Base-by-base conservation (phyloP, 2,329 filamentous ascomycete genomes). In the Pezicula neosporulosa region DNA sequence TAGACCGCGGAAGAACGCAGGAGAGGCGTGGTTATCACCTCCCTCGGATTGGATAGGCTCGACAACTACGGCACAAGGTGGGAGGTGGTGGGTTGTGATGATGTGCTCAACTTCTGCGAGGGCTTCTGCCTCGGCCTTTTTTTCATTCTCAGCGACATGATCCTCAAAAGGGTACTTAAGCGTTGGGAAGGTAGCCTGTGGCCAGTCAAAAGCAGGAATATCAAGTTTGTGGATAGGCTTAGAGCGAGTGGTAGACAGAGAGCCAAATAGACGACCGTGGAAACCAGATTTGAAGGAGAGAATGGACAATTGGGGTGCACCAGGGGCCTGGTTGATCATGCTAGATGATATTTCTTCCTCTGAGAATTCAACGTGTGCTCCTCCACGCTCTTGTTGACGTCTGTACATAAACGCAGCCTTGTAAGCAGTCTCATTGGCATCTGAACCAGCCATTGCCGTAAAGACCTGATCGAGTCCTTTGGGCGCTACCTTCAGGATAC, bases 131-230 rank as follows among this genome's bases (percentile, higher is more conserved):
- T 92, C 89, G 66, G 89, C 87, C 15, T 76, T 76, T 6, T 76
- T 76, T 6, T 77, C 77, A 67, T 93, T 93, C 70, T 89, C 87
- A 53, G 81, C 76, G 5, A 72, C 78, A 66, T 88, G 77, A 56
- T 88, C 75, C 60, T 88, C 82, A 16, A 92, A 80, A 2, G 89
- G 89, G 70, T 92, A 92, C 70, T 88, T 88, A 58, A 90, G 77
- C 28, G 71, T 62, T n/a, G 89, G 89, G 77, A 93, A 93, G 35
- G 85, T 76, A n/a, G 88, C 87, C 70, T 89, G 86, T 48, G 89
- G 89, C 89, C 89, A 93, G 74, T 92, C 84, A 67, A 93, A 93
- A 54, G 88, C 86, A n/a, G 89, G 89, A 59, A 93, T 92, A 67
- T 93, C 89, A 60, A 93, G 77, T 72, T 93, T 93, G 77, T 93